Base-by-base conservation (phyloP, 140 eudicot species). In the Stevia rebaudiana region DNA sequence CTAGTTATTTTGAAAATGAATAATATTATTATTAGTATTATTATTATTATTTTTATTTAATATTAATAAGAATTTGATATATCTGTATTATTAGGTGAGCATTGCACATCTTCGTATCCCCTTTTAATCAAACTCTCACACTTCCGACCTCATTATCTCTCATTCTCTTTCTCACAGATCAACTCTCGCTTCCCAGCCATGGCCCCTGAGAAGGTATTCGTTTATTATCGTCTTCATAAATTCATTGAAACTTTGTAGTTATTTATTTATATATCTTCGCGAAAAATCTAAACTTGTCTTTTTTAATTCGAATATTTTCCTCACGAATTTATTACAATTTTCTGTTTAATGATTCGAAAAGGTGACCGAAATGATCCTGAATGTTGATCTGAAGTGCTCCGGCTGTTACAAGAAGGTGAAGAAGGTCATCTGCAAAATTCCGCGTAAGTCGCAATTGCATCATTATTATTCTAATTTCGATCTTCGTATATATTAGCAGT, bases 381-480 rank as follows among this genome's bases (percentile, higher is more conserved):
- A 88, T 74, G 96, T 79, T 28, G 95, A 88, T 69, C 95, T 88
- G 49, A 79, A 88, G 22, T 88, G 96, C 68, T 64, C 84, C 11
- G 61, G 79, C 70, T 88, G 95, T 86, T 85, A 82, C 85, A 80
- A 75, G 80, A 85, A 88, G 72, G 79, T 85, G 75, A 85, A 82
- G 81, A 85, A 78, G 67, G 62, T 81, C 55, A 82, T 88, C 67
- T 67, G 84, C 76, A 78, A 78, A 76, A 78, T 80, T 50, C 96
- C 94, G 47, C 90, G 95, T 88, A 21, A 85, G 96, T 75, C 47
- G 11, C 28, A 17, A 43, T 51, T n/a, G n/a, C n/a, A n/a, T n/a
- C n/a, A n/a, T 53, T 12, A 16, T 22, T 41, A 11, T 19, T 63
- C 11, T 25, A 11, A 36, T 52, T 39, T 18, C 36, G 25, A 21